phyloP scores from a whole-genome alignment of 768 basidiomycete genomes.

The Auriscalpium orientale region DNA sequence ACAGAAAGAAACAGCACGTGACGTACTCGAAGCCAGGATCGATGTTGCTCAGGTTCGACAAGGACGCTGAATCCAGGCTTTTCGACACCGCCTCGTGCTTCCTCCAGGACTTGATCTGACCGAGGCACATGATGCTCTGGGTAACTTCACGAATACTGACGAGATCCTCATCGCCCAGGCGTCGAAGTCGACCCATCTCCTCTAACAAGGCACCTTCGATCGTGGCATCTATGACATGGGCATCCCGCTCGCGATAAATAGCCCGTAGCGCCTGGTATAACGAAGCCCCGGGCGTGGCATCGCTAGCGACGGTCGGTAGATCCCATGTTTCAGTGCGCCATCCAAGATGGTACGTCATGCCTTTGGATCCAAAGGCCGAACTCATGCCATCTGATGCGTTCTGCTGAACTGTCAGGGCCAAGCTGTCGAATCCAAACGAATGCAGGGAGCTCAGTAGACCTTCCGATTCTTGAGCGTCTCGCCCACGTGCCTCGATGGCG shows the following conservation, averaged over 20 bases:
- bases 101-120: constrained; percentile 68
- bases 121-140: constrained; percentile 72
- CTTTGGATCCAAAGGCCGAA: constrained; percentile 26
- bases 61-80: constrained; percentile 26
- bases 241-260: constrained; percentile 71
- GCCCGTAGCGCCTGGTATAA: constrained; percentile 78
- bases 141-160: constrained; percentile 62
- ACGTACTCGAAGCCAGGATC: constrained; percentile 61
- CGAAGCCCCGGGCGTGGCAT: constrained; percentile 42
- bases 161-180: constrained; percentile 72
- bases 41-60: constrained; percentile 39
- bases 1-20: neutral
- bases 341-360: constrained; percentile 70
- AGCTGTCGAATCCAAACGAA: constrained; percentile 80
- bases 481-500: constrained; percentile 54
- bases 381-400: constrained; percentile 28
- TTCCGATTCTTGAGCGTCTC: constrained; percentile 36
- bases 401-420: constrained; percentile 69
- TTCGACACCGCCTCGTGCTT: constrained; percentile 27
- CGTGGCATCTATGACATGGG: constrained; percentile 35
- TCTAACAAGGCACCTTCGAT: constrained; percentile 44
- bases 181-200: constrained; percentile 59
- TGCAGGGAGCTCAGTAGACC: constrained; percentile 79
- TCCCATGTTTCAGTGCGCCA: constrained; percentile 98
- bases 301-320: constrained; percentile 54